Percentiles rank a stretch among this genome's conserved stretches.
These are phyloP conservation scores for Populus hybrid DNA, from an alignment of 441 rosid species.

Conservation along the genomic window DNA sequence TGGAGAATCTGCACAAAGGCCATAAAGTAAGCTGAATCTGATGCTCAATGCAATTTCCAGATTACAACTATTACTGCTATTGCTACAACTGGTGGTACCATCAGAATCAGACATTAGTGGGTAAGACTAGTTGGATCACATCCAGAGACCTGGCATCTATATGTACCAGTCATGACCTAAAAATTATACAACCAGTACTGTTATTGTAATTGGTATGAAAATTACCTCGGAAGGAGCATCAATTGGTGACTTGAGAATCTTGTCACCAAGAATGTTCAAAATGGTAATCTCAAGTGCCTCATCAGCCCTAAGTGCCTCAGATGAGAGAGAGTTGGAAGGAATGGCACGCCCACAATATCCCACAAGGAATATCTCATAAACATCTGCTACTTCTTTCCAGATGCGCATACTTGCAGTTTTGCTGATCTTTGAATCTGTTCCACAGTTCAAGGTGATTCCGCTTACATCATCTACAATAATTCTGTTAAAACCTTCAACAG, in stretches of 20 bases:
- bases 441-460: conserved; percentile 34
- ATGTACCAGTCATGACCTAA: background rate
- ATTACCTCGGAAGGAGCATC: conserved; percentile 88
- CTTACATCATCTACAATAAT: conserved; percentile 68
- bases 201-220: conserved; percentile 8
- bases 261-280: conserved; percentile 74
- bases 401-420: conserved; percentile 68
- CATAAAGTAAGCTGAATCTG: background rate
- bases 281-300: conserved; percentile 88
- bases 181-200: background rate
- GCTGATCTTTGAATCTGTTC: conserved; percentile 48
- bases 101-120: background rate
- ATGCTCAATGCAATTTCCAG: conserved; percentile 2
- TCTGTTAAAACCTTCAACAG: conserved; percentile 86
- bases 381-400: conserved; percentile 98
- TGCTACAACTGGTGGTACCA: background rate
- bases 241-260: conserved; percentile 63
- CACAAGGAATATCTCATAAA: conserved; percentile 90
- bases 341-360: conserved; percentile 97
- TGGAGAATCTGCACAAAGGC: background rate
- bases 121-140: background rate
- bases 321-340: conserved; percentile 71
- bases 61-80: conserved; percentile 1
- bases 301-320: conserved; percentile 52
- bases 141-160: background rate